A percentile compares a stretch with the other conserved stretches of the same genome.
Evolutionary conservation across 2,329 filamentous ascomycete genomes (phyloP).

Genomic region (Akanthomyces uredinophilus): DNA sequence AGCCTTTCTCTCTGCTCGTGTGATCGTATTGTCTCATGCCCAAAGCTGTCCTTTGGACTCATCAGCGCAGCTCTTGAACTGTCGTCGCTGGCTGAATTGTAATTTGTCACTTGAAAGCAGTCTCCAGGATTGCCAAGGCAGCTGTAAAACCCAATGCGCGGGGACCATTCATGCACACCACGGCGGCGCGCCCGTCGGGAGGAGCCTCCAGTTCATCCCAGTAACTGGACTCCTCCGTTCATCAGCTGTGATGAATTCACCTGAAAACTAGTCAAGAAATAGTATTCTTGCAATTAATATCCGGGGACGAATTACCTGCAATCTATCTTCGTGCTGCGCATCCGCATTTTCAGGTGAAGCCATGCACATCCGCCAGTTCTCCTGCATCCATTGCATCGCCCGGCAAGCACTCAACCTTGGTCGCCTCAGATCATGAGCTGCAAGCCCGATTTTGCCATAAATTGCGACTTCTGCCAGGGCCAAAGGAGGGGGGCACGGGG

Average conservation of each 20-base stretch:
- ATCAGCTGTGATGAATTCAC: background rate
- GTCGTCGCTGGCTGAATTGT: background rate
- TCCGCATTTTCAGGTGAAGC: background rate
- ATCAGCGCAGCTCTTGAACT: background rate
- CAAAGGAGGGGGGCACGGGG: background rate
- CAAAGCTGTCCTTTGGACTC: background rate
- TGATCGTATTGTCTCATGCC: background rate
- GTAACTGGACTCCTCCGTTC: background rate
- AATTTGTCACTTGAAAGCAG: background rate
- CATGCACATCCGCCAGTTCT: background rate
- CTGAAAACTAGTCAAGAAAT: background rate
- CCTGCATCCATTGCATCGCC: background rate
- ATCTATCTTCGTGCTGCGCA: conserved; percentile 5
- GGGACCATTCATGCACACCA: background rate
- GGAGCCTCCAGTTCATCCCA: background rate
- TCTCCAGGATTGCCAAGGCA: background rate
- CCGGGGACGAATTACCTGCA: background rate
- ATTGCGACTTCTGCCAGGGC: background rate
- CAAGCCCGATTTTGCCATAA: background rate
- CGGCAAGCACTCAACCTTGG: background rate
- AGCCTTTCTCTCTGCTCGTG: background rate
- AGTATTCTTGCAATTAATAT: background rate
- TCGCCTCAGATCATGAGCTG: conserved; percentile 4
- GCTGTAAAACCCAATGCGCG: background rate
- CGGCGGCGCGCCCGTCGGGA: background rate